A percentile compares a stretch with the other conserved stretches of the same genome.
Evolutionary conservation across 2,329 filamentous ascomycete species (phyloP).

Genomic region (Aspergillus ibericus): DNA sequence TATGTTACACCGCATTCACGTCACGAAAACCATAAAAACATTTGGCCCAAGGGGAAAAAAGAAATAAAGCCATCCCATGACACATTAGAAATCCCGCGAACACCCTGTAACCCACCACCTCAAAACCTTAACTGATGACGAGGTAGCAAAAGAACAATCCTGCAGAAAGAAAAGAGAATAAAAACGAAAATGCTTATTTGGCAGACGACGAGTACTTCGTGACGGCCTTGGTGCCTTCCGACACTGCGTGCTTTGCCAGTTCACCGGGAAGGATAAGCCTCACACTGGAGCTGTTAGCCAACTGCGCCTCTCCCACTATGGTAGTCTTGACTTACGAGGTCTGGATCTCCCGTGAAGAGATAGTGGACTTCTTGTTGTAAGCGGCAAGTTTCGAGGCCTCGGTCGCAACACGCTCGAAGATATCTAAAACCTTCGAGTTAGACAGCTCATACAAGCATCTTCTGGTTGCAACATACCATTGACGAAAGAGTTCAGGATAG

Average conservation of each 20-base stretch:
- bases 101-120: constrained; percentile 49
- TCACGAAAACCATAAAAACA: constrained; percentile 45
- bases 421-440: constrained; percentile 65
- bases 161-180: constrained; percentile 61
- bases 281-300: constrained; percentile 57
- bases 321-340: constrained; percentile 65
- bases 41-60: constrained; percentile 39
- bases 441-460: neutral
- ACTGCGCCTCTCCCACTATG: neutral
- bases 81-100: constrained; percentile 48
- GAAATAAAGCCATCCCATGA: constrained; percentile 50
- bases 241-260: constrained; percentile 98
- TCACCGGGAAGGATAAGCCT: constrained; percentile 97
- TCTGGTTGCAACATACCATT: constrained; percentile 69
- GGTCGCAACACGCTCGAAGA: constrained; percentile 98
- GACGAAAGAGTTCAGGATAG: constrained; percentile 99
- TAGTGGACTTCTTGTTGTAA: constrained; percentile 99
- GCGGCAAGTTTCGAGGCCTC: constrained; percentile 98
- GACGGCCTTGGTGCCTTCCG: constrained; percentile 99
- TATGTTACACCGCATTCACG: constrained; percentile 49
- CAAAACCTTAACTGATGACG: constrained; percentile 44
- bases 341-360: constrained; percentile 99
- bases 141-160: constrained; percentile 45
- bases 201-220: constrained; percentile 99
- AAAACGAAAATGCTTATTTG: constrained; percentile 72